A percentile compares a stretch with the other conserved stretches of the same genome.
Evolutionary conservation across 176 grass and related monocot species (phyloP).

Genomic region (Tillandsia leiboldiana): DNA sequence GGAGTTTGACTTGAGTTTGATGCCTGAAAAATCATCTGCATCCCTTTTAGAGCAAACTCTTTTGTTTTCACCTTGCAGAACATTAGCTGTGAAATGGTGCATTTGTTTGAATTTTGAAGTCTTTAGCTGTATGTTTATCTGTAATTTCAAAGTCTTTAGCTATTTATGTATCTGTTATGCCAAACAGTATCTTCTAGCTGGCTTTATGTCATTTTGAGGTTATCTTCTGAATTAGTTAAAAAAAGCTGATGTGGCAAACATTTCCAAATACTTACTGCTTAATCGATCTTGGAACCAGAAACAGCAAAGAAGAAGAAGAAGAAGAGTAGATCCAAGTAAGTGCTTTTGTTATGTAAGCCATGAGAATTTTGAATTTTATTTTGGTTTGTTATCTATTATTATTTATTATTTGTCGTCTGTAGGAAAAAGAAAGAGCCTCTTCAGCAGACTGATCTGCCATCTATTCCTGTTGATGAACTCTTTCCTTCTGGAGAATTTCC

Average conservation of each 20-base stretch:
- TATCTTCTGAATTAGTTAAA: background rate
- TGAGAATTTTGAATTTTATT: constrained; percentile 6
- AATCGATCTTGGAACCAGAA: constrained; percentile 8
- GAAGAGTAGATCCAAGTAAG: constrained; percentile 68
- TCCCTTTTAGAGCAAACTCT: no score
- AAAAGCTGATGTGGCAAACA: background rate
- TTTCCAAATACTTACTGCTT: background rate
- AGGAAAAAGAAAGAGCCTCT: constrained; percentile 83
- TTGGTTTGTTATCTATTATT: constrained; percentile 17
- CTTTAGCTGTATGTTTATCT: no score
- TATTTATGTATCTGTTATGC: no score
- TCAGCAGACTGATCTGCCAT: constrained; percentile 78
- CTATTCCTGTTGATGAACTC: constrained; percentile 85
- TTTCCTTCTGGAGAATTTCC: constrained; percentile 79
- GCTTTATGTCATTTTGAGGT: background rate
- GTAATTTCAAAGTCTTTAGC: no score
- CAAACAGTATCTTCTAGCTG: no score
- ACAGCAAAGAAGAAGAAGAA: constrained; percentile 79
- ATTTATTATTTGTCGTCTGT: constrained; percentile 1
- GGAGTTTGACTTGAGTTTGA: no score
- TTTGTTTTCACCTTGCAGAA: no score
- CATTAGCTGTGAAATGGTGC: no score
- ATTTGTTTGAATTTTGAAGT: no score
- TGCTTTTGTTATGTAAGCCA: constrained; percentile 12
- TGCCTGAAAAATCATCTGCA: no score